These are phyloP conservation scores for Skeletonema costatum DNA, from an alignment of 108 stramenopile genomes.

Conservation along the genomic window DNA sequence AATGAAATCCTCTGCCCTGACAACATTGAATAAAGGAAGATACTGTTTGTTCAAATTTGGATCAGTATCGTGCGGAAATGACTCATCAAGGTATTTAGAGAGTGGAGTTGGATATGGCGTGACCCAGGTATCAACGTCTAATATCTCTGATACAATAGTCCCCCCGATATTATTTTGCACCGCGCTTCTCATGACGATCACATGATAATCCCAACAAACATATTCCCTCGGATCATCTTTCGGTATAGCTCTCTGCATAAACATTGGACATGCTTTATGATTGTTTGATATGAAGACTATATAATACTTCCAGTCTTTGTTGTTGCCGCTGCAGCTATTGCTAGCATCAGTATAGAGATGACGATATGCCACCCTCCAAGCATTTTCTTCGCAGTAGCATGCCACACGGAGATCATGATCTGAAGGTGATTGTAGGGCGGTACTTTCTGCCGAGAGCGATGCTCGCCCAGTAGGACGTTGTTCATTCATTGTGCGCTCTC, in stretches of 20 bases:
- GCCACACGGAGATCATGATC: constrained; percentile 75
- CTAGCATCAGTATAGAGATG: constrained; percentile 17
- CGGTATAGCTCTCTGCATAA: constrained; percentile 56
- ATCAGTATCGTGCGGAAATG: constrained; percentile 51
- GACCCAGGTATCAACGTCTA: constrained; percentile 76
- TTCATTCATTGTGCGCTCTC: background rate
- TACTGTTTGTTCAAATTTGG: constrained; percentile 24
- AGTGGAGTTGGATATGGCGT: constrained; percentile 68
- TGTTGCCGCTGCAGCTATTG: background rate
- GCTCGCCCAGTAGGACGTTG: background rate
- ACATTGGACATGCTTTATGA: constrained; percentile 70
- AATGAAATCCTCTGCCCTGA: constrained; percentile 58
- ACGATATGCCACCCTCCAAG: constrained; percentile 77
- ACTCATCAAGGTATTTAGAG: constrained; percentile 52
- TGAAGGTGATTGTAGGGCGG: constrained; percentile 50
- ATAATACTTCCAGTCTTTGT: constrained; percentile 37
- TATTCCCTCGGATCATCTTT: constrained; percentile 26
- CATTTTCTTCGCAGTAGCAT: constrained; percentile 91
- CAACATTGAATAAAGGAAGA: constrained; percentile 72
- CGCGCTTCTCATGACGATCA: constrained; percentile 55
- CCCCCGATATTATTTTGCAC: background rate
- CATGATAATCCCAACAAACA: constrained; percentile 90
- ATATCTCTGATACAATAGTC: constrained; percentile 27
- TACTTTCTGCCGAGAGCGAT: constrained; percentile 26
- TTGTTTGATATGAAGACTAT: constrained; percentile 80